Base-by-base conservation (phyloP, 1,139 yeast species). In the Kodamaea plutei region DNA sequence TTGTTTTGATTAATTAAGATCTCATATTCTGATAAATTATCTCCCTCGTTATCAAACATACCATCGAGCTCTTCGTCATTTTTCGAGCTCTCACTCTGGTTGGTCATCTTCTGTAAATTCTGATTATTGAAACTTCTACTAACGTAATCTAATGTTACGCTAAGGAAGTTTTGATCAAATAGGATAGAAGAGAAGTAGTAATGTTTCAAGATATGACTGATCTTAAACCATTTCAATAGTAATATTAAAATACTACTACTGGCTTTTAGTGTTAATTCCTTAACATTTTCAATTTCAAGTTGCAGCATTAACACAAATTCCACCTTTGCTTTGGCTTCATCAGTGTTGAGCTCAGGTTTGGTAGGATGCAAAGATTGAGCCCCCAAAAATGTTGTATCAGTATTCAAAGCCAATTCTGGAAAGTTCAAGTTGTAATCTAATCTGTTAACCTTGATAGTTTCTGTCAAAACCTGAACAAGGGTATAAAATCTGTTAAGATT, bases 171-270 rank as follows among this genome's bases (percentile, higher is more conserved):
- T 7, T 81, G 73, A 52, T 93, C 98, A 54, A 83, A 84, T 22
- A 91, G 52, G 15, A 91, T 52, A 0, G 87, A 73, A 2, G 82
- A 58, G 9, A 91, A 59, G 48, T 81, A 84, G 52, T 88, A 94
- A 50, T 72, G 79, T 52, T 89, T 89, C 43, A 88, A 56, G 2
- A 87, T 62, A 54, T 91, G 95, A 31, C 78, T 81, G 8, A 71
- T 56, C 47, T 83, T 84, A 52, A 87, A 81, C 96, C 97, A 91
- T 44, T 70, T 71, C 20, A 81, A 53, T 17, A 91, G 51, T 12
- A 74, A 45, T 5, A 62, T 45, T 1, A 87, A 36, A 1, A 78
- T 69, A 2, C 75, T 72, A 1, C 82, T 64, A 3, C 82, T 68
- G 2, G 83, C 76, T 43, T 82, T 84, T 33, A 83, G 50, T 1